Evolutionary conservation across 2,329 filamentous ascomycete species (phyloP).

Genomic region (Beauveria sp.): DNA sequence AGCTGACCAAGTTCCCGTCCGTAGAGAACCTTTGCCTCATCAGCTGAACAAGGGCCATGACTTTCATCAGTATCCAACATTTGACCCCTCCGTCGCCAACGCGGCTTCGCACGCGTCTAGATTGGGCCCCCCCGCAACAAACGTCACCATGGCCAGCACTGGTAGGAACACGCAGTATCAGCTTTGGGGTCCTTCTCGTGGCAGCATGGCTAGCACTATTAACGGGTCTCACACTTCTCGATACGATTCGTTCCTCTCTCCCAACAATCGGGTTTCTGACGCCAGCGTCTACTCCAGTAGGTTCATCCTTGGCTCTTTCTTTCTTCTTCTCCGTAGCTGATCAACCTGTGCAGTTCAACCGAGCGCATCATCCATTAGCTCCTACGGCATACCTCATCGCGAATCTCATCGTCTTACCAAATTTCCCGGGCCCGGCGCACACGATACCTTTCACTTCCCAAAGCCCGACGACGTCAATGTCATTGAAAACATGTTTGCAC

Average conservation of each 20-base stretch:
- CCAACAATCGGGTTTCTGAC: constrained; percentile 51
- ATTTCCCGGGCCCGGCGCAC: constrained; percentile 31
- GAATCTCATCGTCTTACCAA: constrained; percentile 52
- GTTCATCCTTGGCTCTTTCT: constrained; percentile 6
- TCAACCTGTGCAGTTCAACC: constrained; percentile 37
- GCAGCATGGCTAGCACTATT: constrained; percentile 45
- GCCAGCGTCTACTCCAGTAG: constrained; percentile 53
- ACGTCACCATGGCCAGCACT: constrained; percentile 63
- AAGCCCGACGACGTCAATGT: constrained; percentile 73
- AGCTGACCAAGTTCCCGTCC: constrained; percentile 52
- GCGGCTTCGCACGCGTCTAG: constrained; percentile 46
- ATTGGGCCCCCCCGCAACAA: constrained; percentile 45
- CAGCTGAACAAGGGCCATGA: constrained; percentile 76
- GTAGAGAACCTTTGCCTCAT: constrained; percentile 70
- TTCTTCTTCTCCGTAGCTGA: constrained; percentile 16
- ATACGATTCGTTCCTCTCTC: constrained; percentile 56
- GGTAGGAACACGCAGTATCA: constrained; percentile 69
- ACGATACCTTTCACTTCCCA: constrained; percentile 53
- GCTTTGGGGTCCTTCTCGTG: constrained; percentile 58
- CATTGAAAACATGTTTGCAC: constrained; percentile 84
- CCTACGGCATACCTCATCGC: constrained; percentile 42
- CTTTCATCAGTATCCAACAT: constrained; percentile 82
- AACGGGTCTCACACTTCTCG: constrained; percentile 48
- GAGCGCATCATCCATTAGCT: constrained; percentile 49
- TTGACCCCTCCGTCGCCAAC: constrained; percentile 45